Evolutionary conservation across 345 rosid species (phyloP), one percentile per base, ranked within the genome.

Genomic region (Eucalyptus erythrocorys): DNA sequence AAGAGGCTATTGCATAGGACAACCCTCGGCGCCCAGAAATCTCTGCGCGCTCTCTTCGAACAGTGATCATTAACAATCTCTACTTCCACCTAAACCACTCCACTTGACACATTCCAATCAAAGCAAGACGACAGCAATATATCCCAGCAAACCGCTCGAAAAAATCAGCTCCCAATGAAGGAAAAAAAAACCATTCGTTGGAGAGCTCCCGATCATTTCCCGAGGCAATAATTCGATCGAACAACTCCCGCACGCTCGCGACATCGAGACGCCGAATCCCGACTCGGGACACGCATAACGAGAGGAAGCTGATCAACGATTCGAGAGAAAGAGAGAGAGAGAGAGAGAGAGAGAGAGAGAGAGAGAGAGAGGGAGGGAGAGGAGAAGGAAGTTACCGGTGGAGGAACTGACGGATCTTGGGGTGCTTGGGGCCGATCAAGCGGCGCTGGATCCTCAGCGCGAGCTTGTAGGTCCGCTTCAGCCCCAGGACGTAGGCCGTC

Each of bases 401-500:
- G 87, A 91, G 92, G 90, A 96, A 94, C 2, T 92, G 92, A 10
- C 95, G 99, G 90, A 93, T 91, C 92, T 88, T 95, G 3, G 95
- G 95, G 87, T 90, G 95, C 43, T 93, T 94, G 14, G 96, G 93
- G 88, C 93, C 87, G 86, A 96, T 92, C 86, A 95, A 61, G 82
- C 94, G 93, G 51, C 97, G 96, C 89, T 97, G 96, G 90, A 95
- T 92, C 95, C 88, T 91, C 93, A 95, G 90, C 68, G 95, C 95
- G 66, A 97, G 95, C 89, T 89, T 93, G 88, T 95, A 96, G 88
- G 97, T 95, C 48, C 99, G 97, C 68, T 92, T 95, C 37, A 96
- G 94, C 50, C 99, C 99, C 89, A 97, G 90, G 92, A 97, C 93
- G 92, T 96, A 97, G 22, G 99, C 99, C 30, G 98, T 96, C 64